Percentiles rank a stretch among this genome's conserved stretches.
phyloP scores from a whole-genome alignment of 495 filamentous ascomycete genomes.

The Aspergillus ostianus region DNA sequence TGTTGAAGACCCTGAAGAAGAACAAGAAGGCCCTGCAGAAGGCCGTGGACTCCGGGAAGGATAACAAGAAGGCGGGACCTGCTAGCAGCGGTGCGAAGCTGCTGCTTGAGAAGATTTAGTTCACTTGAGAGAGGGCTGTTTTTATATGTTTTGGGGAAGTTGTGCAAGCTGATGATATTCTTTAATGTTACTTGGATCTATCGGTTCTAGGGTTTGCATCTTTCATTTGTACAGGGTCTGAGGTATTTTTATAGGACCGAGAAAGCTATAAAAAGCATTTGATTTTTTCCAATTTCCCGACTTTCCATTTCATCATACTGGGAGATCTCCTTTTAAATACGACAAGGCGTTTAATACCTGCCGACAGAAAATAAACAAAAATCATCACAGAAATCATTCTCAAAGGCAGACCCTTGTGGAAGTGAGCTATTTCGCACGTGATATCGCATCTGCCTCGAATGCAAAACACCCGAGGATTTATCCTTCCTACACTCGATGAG shows the following conservation, averaged over 20 bases:
- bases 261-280: constrained; percentile 21
- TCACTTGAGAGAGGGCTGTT: neutral
- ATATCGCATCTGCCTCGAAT: too few relatives aligned
- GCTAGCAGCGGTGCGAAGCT: constrained; percentile 44
- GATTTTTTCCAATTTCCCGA: constrained; percentile 6
- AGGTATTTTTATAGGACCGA: constrained; percentile 9
- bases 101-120: constrained; percentile 42
- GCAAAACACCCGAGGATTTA: too few relatives aligned
- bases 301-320: neutral
- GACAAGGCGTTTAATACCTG: too few relatives aligned
- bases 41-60: constrained; percentile 38
- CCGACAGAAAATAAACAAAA: too few relatives aligned
- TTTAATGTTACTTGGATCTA: neutral
- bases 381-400: too few relatives aligned
- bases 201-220: constrained; percentile 3
- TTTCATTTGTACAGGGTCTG: constrained; percentile 18
- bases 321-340: too few relatives aligned
- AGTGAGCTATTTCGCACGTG: too few relatives aligned
- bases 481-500: too few relatives aligned
- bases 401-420: too few relatives aligned
- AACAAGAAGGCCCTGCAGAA: constrained; percentile 50
- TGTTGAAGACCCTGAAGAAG: constrained; percentile 64
- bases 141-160: constrained; percentile 11
- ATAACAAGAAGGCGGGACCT: constrained; percentile 39
- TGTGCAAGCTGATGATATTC: neutral